Percentiles rank a stretch among this genome's conserved stretches.
Evolutionary conservation across 106 monocot genomes (phyloP).

Genomic region (Iris macrosiphon): DNA sequence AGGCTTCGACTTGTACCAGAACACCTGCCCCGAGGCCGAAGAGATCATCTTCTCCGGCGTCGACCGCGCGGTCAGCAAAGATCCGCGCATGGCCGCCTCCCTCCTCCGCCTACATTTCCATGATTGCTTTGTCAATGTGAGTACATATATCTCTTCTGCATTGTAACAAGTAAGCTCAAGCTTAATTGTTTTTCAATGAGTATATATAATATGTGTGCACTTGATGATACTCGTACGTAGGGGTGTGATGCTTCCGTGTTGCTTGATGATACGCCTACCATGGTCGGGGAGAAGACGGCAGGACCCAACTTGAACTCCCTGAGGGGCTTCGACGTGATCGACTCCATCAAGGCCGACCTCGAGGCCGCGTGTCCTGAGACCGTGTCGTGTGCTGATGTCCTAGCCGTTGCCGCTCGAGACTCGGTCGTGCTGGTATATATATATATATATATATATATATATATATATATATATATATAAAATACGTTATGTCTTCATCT

Average conservation of each 20-base stretch:
- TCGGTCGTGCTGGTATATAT: conserved; percentile 45
- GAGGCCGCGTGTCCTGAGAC: conserved; percentile 60
- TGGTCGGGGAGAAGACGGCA: conserved; percentile 69
- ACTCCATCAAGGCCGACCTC: conserved; percentile 65
- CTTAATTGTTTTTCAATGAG: too few relatives aligned
- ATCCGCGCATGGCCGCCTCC: conserved; percentile 85
- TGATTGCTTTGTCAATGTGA: conserved; percentile 83
- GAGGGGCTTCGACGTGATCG: conserved; percentile 86
- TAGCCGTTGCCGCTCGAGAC: conserved; percentile 77
- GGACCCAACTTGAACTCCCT: conserved; percentile 75
- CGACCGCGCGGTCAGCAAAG: conserved; percentile 25
- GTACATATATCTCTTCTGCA: neutral
- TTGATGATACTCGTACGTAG: conserved; percentile 21
- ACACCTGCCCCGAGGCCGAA: conserved; percentile 56
- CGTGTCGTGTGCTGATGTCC: conserved; percentile 81
- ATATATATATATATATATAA: too few relatives aligned
- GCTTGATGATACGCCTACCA: conserved; percentile 43
- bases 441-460: neutral
- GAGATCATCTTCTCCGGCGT: conserved; percentile 52
- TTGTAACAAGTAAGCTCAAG: too few relatives aligned
- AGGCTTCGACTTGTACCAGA: conserved; percentile 24
- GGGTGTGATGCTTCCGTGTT: conserved; percentile 88
- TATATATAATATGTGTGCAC: too few relatives aligned
- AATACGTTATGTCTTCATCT: too few relatives aligned
- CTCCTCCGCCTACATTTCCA: conserved; percentile 96